Conservation (phyloP, 371 early-diverging fungal species). For the Mortierella sp. region DNA sequence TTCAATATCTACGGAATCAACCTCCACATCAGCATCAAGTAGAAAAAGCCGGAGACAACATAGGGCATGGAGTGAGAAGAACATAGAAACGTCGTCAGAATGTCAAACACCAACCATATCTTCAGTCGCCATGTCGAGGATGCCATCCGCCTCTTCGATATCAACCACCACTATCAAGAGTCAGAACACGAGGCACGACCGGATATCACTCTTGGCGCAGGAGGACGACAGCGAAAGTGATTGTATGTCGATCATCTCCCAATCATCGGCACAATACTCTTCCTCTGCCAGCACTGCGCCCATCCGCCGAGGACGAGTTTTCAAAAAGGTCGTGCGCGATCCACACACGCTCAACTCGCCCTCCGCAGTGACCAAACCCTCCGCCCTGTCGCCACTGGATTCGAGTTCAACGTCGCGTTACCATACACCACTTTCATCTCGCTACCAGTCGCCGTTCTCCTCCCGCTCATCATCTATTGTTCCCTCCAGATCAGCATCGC, state of each 20-base stretch:
- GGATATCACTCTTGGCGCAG: not conserved
- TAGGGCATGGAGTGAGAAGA: not conserved
- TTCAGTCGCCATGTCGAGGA: not conserved
- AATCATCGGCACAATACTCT: conserved; percentile 29
- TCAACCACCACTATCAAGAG: not conserved
- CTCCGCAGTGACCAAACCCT: not conserved
- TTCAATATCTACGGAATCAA: conserved; percentile 14
- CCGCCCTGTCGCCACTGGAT: conserved; percentile 18
- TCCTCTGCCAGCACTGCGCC: conserved; percentile 44
- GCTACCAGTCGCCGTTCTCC: conserved; percentile 20
- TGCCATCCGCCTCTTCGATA: not conserved
- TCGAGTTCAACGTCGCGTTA: conserved; percentile 9
- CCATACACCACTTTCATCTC: conserved; percentile 23
- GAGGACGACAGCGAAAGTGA: conserved; percentile 31
- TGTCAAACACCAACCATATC: not conserved
- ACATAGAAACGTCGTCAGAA: not conserved
- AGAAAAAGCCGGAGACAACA: not conserved
- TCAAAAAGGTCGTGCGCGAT: conserved; percentile 15
- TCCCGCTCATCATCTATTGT: conserved; percentile 28
- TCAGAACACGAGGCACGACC: not conserved
- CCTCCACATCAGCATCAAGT: conserved; percentile 3
- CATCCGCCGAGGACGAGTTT: conserved; percentile 38
- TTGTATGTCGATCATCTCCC: conserved; percentile 29
- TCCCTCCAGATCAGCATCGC: conserved; percentile 11
- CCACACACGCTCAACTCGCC: conserved; percentile 7